Evolutionary conservation across 192 early-diverging fungal species (phyloP), one percentile per base, ranked within the genome.

Genomic region (Piromyces sp.): DNA sequence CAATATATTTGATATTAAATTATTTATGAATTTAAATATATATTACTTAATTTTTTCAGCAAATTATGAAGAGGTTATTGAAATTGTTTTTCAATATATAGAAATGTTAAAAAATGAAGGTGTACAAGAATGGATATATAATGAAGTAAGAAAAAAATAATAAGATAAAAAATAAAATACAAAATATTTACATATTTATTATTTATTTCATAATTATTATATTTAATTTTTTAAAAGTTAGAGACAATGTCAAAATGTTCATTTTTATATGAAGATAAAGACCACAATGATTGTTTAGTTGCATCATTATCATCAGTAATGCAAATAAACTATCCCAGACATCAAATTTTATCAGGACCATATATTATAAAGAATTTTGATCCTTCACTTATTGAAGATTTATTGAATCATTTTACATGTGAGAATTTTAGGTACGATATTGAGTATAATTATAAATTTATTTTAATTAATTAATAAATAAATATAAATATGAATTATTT

Each of bases 51-150:
- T 38, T 38, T 14, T 14, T 38, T 29, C 58, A 87, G 85, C 85
- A 37, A 88, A 93, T 80, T 95, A 93, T 82, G 87, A 95, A 82
- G 94, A 96, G 31, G 92, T 98, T 1, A 87, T 98, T 51, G 83
- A 89, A 14, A 88, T 92, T 22, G 83, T 98, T 22, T 99, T 98
- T 86, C 92, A 95, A 84, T 99, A 96, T 83, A 94, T 98, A 81
- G 86, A 93, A 30, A 92, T 99, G 91, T 85, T 99, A 36, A 89
- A 89, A 79, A 81, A 85, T 26, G 85, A 84, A 78, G 94, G 93
- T 30, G 86, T 95, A 78, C 90, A 95, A 81, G 86, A 92, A 40
- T 94, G 93, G 89, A 92, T 94, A 79, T 97, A 92, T 85, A 88
- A 94, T 37, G 96, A 99, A 88, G 90, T 93, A 83, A 81, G 6